Conservation (phyloP, 441 rosid genomes). For the California macrophylla region DNA sequence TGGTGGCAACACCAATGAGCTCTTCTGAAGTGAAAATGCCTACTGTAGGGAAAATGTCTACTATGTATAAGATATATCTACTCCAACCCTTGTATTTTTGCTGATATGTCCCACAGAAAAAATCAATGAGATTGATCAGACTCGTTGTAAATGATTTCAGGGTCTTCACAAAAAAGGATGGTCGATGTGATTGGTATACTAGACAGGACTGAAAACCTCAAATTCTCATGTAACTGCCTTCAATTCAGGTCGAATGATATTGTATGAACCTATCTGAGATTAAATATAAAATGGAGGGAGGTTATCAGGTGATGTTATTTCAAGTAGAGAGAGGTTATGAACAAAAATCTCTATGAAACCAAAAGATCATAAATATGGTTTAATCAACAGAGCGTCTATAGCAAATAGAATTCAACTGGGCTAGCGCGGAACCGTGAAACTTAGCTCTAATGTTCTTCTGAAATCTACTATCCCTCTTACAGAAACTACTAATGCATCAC, state of each 20-base stretch:
- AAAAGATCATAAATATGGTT: neutral
- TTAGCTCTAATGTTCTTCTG: neutral
- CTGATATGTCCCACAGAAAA: neutral
- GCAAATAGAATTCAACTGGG: neutral
- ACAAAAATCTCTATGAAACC: neutral
- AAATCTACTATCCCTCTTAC: neutral
- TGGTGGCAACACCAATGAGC: too few relatives aligned
- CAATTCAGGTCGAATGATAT: neutral
- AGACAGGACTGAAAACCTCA: neutral
- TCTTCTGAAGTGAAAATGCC: too few relatives aligned
- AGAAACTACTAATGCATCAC: neutral
- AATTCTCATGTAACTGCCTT: neutral
- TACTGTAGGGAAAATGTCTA: neutral
- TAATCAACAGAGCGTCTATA: neutral
- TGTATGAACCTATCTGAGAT: neutral
- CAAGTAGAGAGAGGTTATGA: neutral
- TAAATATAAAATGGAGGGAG: neutral
- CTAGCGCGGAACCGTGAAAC: neutral
- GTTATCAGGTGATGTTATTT: neutral
- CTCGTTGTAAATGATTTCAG: neutral
- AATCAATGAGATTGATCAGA: neutral
- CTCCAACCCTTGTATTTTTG: neutral
- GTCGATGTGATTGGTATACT: neutral
- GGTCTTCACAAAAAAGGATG: neutral
- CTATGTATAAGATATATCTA: neutral